Evolutionary conservation across 2,329 filamentous ascomycete species (phyloP).

Genomic region (Pseudocercospora macadamiae): DNA sequence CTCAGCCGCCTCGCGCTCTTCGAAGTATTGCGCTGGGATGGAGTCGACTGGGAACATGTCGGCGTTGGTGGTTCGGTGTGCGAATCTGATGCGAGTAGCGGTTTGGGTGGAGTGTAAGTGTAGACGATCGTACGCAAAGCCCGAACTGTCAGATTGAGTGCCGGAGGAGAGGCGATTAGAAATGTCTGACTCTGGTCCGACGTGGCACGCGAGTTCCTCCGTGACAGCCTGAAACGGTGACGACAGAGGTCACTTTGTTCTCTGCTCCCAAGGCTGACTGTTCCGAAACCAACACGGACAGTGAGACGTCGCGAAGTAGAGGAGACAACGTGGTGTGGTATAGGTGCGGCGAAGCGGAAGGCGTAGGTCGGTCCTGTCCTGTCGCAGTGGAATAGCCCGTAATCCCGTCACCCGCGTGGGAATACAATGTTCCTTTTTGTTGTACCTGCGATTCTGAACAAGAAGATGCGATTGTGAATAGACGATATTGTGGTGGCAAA

Average conservation of each 20-base stretch:
- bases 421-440: not conserved
- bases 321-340: too few relatives aligned
- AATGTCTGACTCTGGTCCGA: not conserved
- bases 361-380: not conserved
- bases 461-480: not conserved
- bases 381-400: not conserved
- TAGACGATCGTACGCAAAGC: not conserved
- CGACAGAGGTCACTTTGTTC: not conserved
- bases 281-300: not conserved
- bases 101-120: not conserved
- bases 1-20: constrained; percentile 35
- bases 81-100: not conserved
- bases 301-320: not conserved
- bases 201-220: not conserved
- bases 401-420: not conserved
- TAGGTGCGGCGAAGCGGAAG: constrained; percentile 4
- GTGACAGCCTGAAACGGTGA: not conserved
- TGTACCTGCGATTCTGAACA: not conserved
- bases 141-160: not conserved
- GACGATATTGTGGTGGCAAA: too few relatives aligned
- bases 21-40: constrained; percentile 37
- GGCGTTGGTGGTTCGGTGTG: not conserved
- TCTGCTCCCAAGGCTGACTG: not conserved
- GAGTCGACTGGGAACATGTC: constrained; percentile 40
- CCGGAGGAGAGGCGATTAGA: not conserved